phyloP scores from a whole-genome alignment of 495 filamentous ascomycete genomes.

The Penicillium taxi region DNA sequence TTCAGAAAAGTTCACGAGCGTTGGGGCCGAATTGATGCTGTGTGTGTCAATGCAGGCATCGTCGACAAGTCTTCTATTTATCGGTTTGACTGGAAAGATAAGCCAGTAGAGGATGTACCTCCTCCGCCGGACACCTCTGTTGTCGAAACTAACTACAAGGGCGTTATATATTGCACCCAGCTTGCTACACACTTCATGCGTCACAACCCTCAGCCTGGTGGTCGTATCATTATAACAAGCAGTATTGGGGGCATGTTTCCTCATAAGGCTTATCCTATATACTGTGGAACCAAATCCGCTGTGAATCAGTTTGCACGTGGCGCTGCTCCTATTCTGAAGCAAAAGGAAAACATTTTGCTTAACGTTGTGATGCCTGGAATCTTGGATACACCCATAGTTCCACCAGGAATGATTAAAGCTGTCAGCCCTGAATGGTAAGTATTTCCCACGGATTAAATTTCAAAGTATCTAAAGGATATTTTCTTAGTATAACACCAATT shows the following conservation, averaged over 20 bases:
- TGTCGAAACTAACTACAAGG: constrained; percentile 24
- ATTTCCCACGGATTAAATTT: not conserved
- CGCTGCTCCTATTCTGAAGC: constrained; percentile 19
- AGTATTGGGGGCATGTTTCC: constrained; percentile 22
- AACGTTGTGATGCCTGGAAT: constrained; percentile 26
- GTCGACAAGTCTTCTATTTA: constrained; percentile 23
- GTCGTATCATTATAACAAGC: constrained; percentile 21
- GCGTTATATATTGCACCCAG: constrained; percentile 21
- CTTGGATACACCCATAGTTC: constrained; percentile 22
- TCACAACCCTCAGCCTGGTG: constrained; percentile 20
- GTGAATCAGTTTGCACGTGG: constrained; percentile 24
- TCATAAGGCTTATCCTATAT: constrained; percentile 20
- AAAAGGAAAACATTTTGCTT: constrained; percentile 23
- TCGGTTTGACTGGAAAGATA: constrained; percentile 10
- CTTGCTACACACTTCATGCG: constrained; percentile 28
- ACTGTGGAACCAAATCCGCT: constrained; percentile 24
- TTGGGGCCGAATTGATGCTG: constrained; percentile 22
- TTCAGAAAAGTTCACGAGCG: constrained; percentile 12
- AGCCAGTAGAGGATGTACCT: constrained; percentile 17
- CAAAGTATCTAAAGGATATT: not conserved
- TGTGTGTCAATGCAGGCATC: constrained; percentile 22
- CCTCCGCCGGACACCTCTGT: constrained; percentile 17
- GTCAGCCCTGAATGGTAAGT: constrained; percentile 23
- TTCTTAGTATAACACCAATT: constrained; percentile 17
- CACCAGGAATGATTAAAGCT: constrained; percentile 20